phyloP scores from a whole-genome alignment of 495 filamentous ascomycete species.

The Penicillium longicatenatum region DNA sequence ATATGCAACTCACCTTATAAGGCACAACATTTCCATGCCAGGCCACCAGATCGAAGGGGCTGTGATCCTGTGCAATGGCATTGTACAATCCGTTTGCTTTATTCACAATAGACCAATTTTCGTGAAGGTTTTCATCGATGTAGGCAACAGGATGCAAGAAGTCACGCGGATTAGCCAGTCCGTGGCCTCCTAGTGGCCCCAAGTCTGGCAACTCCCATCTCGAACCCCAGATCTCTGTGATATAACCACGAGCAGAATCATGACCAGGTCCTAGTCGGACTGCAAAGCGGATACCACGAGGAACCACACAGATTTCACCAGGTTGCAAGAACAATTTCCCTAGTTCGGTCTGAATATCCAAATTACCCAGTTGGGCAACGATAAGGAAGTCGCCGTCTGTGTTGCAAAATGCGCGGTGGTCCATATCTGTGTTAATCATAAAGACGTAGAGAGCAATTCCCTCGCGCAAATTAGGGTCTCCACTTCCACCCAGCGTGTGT shows the following conservation, averaged over 20 bases:
- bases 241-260: constrained; percentile 36
- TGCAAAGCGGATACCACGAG: constrained; percentile 38
- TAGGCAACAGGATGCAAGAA: constrained; percentile 43
- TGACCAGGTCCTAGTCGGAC: constrained; percentile 26
- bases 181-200: constrained; percentile 41
- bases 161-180: constrained; percentile 43
- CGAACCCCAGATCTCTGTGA: constrained; percentile 45
- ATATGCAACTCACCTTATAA: constrained; percentile 34
- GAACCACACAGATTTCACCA: constrained; percentile 46
- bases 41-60: constrained; percentile 42
- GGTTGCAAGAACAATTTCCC: constrained; percentile 44
- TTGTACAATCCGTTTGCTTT: constrained; percentile 39
- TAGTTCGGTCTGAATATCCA: constrained; percentile 46
- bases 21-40: constrained; percentile 50
- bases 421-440: constrained; percentile 18
- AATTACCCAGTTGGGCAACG: constrained; percentile 40
- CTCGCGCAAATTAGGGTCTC: constrained; percentile 20
- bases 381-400: constrained; percentile 47
- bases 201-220: constrained; percentile 44
- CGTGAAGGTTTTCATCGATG: constrained; percentile 43
- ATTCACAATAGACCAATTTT: constrained; percentile 37
- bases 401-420: constrained; percentile 40
- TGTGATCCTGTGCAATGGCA: constrained; percentile 44
- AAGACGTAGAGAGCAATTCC: constrained; percentile 19
- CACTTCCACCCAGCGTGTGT: constrained; percentile 42